phyloP scores from a whole-genome alignment of 208 protist species.

The Leishmania braziliensis region DNA sequence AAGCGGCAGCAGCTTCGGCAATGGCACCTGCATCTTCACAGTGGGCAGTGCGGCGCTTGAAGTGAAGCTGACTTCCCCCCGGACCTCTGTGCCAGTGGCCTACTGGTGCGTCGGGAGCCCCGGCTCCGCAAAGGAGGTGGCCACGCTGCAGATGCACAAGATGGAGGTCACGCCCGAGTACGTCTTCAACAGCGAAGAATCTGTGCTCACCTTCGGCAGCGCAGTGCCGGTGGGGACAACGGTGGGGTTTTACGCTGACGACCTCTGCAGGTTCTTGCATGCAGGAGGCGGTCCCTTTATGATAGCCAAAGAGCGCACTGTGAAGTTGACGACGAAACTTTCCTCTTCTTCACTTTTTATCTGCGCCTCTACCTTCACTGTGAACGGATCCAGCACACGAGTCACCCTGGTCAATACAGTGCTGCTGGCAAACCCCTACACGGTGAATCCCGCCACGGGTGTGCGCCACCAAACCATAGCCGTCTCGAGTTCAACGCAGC shows the following conservation, averaged over 20 bases:
- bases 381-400: not conserved
- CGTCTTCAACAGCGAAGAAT: not conserved
- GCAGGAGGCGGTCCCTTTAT: not conserved
- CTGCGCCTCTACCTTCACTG: not conserved
- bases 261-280: not conserved
- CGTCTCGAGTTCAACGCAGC: not conserved
- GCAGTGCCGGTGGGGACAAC: conserved; percentile 1
- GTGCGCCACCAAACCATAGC: conserved; percentile 5
- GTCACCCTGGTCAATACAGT: not conserved
- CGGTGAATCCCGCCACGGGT: not conserved
- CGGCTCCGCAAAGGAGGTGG: not conserved
- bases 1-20: conserved; percentile 1
- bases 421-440: not conserved
- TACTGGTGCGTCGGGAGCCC: conserved; percentile 12
- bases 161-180: conserved; percentile 1
- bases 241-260: not conserved
- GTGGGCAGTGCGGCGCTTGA: not conserved
- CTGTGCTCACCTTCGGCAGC: not conserved
- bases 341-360: not conserved
- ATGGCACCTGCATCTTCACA: conserved; percentile 8
- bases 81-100: not conserved
- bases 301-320: not conserved
- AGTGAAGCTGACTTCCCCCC: not conserved
- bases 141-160: conserved; percentile 11
- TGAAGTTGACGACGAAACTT: not conserved